Conservation (phyloP, 2,329 filamentous ascomycete genomes). For the Apiospora aurea region DNA sequence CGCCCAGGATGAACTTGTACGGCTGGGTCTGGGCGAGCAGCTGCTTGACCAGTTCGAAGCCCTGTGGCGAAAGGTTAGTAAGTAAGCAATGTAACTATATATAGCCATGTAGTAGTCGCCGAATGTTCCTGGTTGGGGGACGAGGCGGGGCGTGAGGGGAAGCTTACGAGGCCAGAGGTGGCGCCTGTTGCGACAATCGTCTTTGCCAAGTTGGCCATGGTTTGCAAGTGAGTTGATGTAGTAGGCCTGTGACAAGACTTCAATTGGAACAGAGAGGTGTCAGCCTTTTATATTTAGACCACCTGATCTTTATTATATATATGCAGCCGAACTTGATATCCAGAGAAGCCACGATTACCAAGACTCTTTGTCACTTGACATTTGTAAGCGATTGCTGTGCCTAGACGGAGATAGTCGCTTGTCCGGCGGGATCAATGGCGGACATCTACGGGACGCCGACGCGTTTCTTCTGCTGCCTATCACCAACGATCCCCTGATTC, state of each 20-base stretch:
- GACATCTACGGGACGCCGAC: not conserved
- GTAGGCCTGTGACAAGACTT: not conserved
- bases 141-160: not conserved
- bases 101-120: no score
- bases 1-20: constrained; percentile 58
- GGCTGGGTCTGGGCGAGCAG: constrained; percentile 34
- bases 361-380: not conserved
- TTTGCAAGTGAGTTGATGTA: not conserved
- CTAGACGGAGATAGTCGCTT: not conserved
- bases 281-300: not conserved
- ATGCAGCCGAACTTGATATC: not conserved
- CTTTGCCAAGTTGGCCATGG: not conserved
- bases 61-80: not conserved
- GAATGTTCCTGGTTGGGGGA: not conserved
- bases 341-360: not conserved
- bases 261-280: not conserved
- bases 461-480: not conserved
- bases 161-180: constrained; percentile 16
- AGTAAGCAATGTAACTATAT: no score
- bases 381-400: not conserved
- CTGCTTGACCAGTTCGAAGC: constrained; percentile 6
- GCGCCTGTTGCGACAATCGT: constrained; percentile 1
- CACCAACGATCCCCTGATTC: not conserved
- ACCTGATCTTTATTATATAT: not conserved
- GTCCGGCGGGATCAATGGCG: constrained; percentile 1